Base-by-base conservation (phyloP, 192 early-diverging fungal species). In the Bifiguratus adelaidae region DNA sequence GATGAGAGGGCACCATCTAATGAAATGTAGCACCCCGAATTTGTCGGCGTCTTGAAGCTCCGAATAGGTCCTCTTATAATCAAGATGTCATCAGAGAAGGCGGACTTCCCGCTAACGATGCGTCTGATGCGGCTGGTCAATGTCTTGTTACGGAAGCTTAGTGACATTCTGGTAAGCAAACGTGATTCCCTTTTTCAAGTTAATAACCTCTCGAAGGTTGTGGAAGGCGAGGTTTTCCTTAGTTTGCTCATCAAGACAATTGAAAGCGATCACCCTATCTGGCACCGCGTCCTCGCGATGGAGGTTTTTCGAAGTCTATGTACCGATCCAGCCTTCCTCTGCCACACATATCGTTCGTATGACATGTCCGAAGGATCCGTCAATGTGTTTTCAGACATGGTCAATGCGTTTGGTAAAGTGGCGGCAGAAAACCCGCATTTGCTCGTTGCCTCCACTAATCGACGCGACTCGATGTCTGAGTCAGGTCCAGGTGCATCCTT, bases 191-290 rank as follows among this genome's bases (percentile, higher is more conserved):
- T 25, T 43, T 43, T 7, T 11, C 11, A 12, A 4, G 5, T 13
- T 26, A 26, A 35, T 33, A 38, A 15, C 9, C 37, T 22, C 12
- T n/a, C 21, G 12, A 61, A 85, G 84, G 55, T 80, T 2, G 85
- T 88, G 47, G 92, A 95, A 53, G 92, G 91, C 69, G 95, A 99
- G 61, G 86, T 97, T 25, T 91, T 97, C 47, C 55, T 99, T 23
- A 82, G 86, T 4, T 82, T 99, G 67, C 76, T 92, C 47, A 77
- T 84, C 27, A 82, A 88, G 48, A 70, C 91, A 18, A 43, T 91
- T 22, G 91, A 89, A 21, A 75, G 86, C 2, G 87, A 89, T 35
- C 72, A 78, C 44, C 78, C 80, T 19, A 47, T 73, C 4, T 94
- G 91, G 91, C 78, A 88, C 23, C 63, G 84, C 12, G 81, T 89